A percentile compares a stretch with the other conserved stretches of the same genome.
Conservation (phyloP, 306 rosid species). For the Sphenostylis stenocarpa region DNA sequence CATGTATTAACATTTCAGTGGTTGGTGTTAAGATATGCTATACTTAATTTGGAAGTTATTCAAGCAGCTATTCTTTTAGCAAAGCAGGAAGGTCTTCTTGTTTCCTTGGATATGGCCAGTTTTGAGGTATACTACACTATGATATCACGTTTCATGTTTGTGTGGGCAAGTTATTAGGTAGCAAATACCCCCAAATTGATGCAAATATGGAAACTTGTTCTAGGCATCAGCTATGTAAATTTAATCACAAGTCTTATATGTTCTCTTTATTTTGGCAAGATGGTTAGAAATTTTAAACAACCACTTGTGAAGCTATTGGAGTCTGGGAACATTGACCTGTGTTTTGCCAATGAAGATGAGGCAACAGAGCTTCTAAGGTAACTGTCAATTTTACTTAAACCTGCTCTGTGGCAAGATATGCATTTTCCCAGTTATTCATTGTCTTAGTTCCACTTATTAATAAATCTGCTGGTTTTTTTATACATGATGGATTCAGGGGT, state of each 20-base stretch:
- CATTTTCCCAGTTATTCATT: conserved; percentile 18
- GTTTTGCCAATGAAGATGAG: conserved; percentile 92
- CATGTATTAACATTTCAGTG: conserved; percentile 53
- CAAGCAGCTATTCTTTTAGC: conserved; percentile 69
- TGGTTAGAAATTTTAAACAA: conserved; percentile 66
- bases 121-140: conserved; percentile 65
- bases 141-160: neutral
- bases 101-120: conserved; percentile 90
- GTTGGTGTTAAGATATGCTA: conserved; percentile 75
- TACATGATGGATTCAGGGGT: conserved; percentile 39
- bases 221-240: neutral
- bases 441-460: neutral
- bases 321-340: conserved; percentile 72
- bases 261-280: conserved; percentile 55
- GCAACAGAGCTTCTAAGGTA: conserved; percentile 83
- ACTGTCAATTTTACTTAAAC: neutral
- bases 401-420: neutral
- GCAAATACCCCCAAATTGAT: neutral
- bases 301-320: conserved; percentile 65
- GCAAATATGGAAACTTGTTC: neutral
- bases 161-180: neutral
- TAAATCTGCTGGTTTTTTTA: neutral
- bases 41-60: conserved; percentile 70
- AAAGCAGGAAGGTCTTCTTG: conserved; percentile 72
- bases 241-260: conserved; percentile 25